Evolutionary conservation across 1,284 basidiomycete genomes (phyloP).

Genomic region (Ganoderma sinense): DNA sequence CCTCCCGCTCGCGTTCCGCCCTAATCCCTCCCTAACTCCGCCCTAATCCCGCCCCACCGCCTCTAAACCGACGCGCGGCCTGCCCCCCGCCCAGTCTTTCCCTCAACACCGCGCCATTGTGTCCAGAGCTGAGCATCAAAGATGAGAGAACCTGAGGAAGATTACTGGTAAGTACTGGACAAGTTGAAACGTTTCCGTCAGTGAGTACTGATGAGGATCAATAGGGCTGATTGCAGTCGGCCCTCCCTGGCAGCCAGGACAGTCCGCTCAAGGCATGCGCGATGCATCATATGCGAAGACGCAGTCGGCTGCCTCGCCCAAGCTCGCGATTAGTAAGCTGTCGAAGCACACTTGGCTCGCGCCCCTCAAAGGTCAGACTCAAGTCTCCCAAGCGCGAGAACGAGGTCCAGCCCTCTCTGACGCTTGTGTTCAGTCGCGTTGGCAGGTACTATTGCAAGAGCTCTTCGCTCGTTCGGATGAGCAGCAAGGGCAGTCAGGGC

Average conservation of each 20-base stretch:
- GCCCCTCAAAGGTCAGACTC: constrained; percentile 43
- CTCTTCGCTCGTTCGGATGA: constrained; percentile 44
- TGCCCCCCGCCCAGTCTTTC: too few relatives aligned
- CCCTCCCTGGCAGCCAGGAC: constrained; percentile 38
- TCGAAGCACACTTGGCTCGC: constrained; percentile 56
- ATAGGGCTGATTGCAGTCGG: too few relatives aligned
- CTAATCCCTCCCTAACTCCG: too few relatives aligned
- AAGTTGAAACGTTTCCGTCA: too few relatives aligned
- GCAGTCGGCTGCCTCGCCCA: constrained; percentile 34
- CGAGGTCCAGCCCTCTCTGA: constrained; percentile 42
- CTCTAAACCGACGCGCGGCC: too few relatives aligned
- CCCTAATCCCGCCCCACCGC: too few relatives aligned
- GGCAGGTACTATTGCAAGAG: constrained; percentile 44
- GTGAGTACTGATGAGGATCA: too few relatives aligned
- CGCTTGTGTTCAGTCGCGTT: constrained; percentile 58
- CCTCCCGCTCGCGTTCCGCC: too few relatives aligned
- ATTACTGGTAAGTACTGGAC: too few relatives aligned
- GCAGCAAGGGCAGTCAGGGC: constrained; percentile 38
- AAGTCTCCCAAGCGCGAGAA: constrained; percentile 32
- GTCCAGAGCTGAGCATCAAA: too few relatives aligned
- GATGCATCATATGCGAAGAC: constrained; percentile 53
- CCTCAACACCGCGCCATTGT: too few relatives aligned
- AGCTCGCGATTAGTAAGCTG: constrained; percentile 10
- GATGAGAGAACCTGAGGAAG: too few relatives aligned
- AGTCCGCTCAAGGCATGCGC: constrained; percentile 49